Base-by-base conservation (phyloP, 164 flowering plant genomes). In the Protea cynaroides region DNA sequence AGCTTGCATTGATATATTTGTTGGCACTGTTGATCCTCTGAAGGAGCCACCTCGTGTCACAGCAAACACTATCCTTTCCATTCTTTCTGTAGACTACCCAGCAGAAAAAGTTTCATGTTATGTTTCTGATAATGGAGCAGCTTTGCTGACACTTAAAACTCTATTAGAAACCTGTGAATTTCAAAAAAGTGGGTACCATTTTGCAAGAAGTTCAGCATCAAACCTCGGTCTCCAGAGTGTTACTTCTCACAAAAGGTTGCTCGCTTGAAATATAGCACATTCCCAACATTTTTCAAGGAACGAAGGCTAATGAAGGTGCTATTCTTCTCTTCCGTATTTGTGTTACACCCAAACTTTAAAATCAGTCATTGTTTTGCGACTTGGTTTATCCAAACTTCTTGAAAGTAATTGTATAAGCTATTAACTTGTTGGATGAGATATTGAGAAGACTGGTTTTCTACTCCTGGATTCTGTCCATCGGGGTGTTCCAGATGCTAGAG, bases 171-270 rank as follows among this genome's bases (percentile, higher is more conserved):
- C 72, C 50, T 50, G 59, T 59, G 55, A 58, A 60, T 69, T 69
- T 63, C 72, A 29, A 63, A 25, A 58, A 69, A 63, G 38, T 69
- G 67, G 72, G 72, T 47, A 24, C 72, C 63, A 13, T 69, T 69
- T 58, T 63, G 67, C 58, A 69, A 63, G 43, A 69, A 64, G 54
- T 69, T 63, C 52, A 38, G 29, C 14, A 69, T 69, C 24, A 64
- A 69, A 38, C 68, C 72, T 24, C 61, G 72, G 34, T 58, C 64
- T 58, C 68, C 72, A 8, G 68, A 69, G 57, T 36, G 56, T 24
- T 69, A 69, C 64, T 69, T 69, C 64, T 63, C 68, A 58, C 68
- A 43, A 46, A 69, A 63, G 58, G 64, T 64, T 69, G 72, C 64
- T 23, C 46, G n/a, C 38, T 62, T 63, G 61, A 56, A 69, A 50